These are phyloP conservation scores for Coix lacrymajobi DNA, from an alignment of 176 grass and related monocot species.

Conservation along the genomic window DNA sequence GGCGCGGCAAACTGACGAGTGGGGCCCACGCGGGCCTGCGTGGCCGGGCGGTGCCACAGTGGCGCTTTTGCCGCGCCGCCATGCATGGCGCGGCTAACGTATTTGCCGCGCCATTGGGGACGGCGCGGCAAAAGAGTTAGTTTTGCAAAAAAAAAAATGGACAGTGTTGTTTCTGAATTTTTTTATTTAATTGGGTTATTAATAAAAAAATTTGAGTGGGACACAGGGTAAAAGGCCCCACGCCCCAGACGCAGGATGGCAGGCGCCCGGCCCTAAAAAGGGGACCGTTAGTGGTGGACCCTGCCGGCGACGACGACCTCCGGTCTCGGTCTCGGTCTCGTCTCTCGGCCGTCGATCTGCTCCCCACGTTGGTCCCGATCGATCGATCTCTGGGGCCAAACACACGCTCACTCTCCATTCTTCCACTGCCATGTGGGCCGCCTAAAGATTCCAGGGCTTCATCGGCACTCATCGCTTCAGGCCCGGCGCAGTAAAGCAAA, in stretches of 20 bases:
- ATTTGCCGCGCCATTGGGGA: no score
- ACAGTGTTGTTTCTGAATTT: no score
- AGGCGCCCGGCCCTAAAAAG: conserved; percentile 4
- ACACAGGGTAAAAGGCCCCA: conserved; percentile 30
- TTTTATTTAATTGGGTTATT: no score
- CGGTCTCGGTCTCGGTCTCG: neutral
- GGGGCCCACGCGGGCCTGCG: no score
- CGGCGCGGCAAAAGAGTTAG: no score
- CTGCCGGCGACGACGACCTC: neutral
- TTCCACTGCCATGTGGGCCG: neutral
- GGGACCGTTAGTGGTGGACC: conserved; percentile 25
- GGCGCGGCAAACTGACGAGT: no score
- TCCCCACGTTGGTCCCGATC: neutral
- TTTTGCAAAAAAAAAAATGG: no score
- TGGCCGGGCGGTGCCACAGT: no score
- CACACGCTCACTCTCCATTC: no score
- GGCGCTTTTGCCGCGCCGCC: no score
- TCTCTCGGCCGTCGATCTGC: neutral
- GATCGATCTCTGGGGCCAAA: neutral
- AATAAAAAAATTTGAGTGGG: no score
- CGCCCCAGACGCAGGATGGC: neutral
- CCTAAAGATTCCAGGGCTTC: neutral
- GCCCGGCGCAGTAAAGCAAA: neutral
- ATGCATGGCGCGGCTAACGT: no score
- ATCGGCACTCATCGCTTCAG: neutral